Evolutionary conservation across 352 stramenopile genomes (phyloP).

Genomic region (Phytopythium aichiense): DNA sequence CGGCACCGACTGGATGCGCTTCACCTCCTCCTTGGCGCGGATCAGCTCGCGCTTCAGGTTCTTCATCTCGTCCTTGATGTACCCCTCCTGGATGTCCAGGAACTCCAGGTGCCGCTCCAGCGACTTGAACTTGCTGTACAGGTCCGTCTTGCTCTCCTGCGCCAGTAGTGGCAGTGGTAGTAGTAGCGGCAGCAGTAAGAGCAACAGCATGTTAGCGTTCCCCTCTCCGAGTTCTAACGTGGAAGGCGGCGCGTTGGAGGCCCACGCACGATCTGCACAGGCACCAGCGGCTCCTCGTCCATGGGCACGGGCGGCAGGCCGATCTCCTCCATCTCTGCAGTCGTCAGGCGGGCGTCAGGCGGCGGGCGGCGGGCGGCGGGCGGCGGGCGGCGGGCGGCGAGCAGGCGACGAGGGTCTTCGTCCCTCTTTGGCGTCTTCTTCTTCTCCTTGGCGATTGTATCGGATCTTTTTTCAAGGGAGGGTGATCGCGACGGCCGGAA

Average conservation of each 20-base stretch:
- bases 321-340: slow-evolving; percentile 55
- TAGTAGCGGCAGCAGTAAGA: neutral
- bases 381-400: neutral
- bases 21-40: slow-evolving; percentile 99
- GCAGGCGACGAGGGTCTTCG: neutral
- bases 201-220: neutral
- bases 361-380: neutral
- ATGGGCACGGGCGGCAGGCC: slow-evolving; percentile 26
- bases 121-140: slow-evolving; percentile 80
- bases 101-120: slow-evolving; percentile 81
- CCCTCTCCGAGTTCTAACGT: no score
- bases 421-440: neutral
- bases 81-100: slow-evolving; percentile 93
- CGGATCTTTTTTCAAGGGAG: neutral
- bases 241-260: neutral
- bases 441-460: neutral
- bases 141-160: slow-evolving; percentile 56
- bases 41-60: slow-evolving; percentile 99
- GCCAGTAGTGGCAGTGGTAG: no score
- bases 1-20: slow-evolving; percentile 99
- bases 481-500: neutral
- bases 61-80: slow-evolving; percentile 99
- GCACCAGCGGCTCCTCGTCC: slow-evolving; percentile 55
- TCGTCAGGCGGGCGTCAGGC: no score
- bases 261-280: slow-evolving; percentile 32